These are phyloP conservation scores for Chrysochromulina parva DNA, from an alignment of 78 protist species.

Conservation along the genomic window DNA sequence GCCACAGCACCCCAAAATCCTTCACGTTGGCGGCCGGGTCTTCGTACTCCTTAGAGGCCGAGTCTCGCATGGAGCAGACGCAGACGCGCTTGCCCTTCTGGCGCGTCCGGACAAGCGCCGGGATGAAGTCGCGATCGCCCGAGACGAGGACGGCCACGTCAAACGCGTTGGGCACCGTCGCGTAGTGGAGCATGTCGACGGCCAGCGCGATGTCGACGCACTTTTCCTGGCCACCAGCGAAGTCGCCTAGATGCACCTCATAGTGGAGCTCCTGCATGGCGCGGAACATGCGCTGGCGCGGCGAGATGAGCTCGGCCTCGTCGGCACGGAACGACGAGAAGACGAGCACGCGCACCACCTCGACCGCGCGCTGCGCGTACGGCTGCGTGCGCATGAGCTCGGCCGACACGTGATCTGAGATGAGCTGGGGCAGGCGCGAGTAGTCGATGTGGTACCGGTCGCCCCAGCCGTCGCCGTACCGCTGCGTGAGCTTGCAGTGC, in stretches of 20 bases:
- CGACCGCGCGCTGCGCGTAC: not conserved
- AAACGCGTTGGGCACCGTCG: not conserved
- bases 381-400: too few relatives aligned
- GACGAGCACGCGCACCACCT: constrained; percentile 6
- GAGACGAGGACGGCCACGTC: constrained; percentile 27
- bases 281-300: not conserved
- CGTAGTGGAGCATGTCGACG: constrained; percentile 28
- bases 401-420: too few relatives aligned
- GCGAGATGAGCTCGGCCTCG: not conserved
- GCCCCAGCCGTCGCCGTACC: not conserved
- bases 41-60: not conserved
- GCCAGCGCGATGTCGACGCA: constrained; percentile 40
- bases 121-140: constrained; percentile 17
- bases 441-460: not conserved
- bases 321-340: not conserved
- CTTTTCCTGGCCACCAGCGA: not conserved
- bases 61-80: constrained; percentile 9
- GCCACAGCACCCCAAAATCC: not conserved
- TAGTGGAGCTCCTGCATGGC: not conserved
- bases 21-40: not conserved
- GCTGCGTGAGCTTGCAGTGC: not conserved
- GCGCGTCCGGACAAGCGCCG: constrained; percentile 22
- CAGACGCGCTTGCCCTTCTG: constrained; percentile 5
- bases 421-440: not conserved
- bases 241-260: constrained; percentile 10